Evolutionary conservation across 2,329 filamentous ascomycete species (phyloP).

Genomic region (Didymella pomorum): DNA sequence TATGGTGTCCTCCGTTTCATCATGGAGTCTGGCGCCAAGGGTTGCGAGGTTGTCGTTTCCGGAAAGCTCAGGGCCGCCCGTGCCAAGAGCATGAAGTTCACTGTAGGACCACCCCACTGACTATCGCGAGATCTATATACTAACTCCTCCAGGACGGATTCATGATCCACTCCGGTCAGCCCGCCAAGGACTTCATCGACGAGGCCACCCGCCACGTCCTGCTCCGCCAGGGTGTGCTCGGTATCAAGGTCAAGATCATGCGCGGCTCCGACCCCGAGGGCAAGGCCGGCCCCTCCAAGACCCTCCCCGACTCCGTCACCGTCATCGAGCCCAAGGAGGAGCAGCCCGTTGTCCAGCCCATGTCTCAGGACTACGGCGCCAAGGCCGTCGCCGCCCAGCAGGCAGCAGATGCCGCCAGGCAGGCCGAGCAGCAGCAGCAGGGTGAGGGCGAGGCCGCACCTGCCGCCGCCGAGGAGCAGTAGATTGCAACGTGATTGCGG

Average conservation of each 20-base stretch:
- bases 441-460: constrained; percentile 56
- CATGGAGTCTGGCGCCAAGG: constrained; percentile 99
- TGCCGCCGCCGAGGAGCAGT: constrained; percentile 46
- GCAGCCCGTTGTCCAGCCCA: constrained; percentile 90
- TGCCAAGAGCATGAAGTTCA: constrained; percentile 99
- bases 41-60: constrained; percentile 99
- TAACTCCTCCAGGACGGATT: constrained; percentile 76
- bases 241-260: constrained; percentile 99
- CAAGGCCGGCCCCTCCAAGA: constrained; percentile 97
- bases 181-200: constrained; percentile 99
- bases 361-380: constrained; percentile 98
- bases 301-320: constrained; percentile 96
- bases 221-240: constrained; percentile 98
- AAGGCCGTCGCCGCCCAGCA: constrained; percentile 79
- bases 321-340: constrained; percentile 99
- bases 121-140: constrained; percentile 9
- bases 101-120: constrained; percentile 64
- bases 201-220: constrained; percentile 98
- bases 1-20: constrained; percentile 99
- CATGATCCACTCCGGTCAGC: constrained; percentile 99
- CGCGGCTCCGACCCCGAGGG: constrained; percentile 98
- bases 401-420: constrained; percentile 68
- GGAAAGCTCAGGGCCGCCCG: constrained; percentile 98
- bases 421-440: constrained; percentile 66
- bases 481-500: constrained; percentile 32